These are phyloP conservation scores for Exophiala bonariae DNA, from an alignment of 2,329 filamentous ascomycete species.

Conservation along the genomic window DNA sequence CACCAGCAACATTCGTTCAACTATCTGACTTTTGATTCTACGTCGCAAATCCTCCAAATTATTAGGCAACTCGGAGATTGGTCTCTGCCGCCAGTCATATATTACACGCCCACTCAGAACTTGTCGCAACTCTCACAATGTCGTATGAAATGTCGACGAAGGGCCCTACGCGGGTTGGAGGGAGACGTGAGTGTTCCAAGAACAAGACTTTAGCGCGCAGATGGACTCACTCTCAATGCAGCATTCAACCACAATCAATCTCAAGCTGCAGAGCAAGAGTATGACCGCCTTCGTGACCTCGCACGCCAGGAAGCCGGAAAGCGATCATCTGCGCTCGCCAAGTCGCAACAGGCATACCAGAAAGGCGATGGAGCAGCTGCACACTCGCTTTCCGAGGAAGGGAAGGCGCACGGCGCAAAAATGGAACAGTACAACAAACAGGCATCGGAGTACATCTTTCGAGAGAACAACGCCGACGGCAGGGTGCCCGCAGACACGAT, in stretches of 20 bases:
- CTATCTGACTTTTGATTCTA: too few species aligned
- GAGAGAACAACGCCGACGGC: slow-evolving; percentile 82
- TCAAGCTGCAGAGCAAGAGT: slow-evolving; percentile 75
- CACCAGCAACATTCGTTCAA: too few species aligned
- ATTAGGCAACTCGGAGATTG: too few species aligned
- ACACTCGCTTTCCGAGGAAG: slow-evolving; percentile 79
- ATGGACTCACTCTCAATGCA: slow-evolving; percentile 35
- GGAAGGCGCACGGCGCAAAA: slow-evolving; percentile 77
- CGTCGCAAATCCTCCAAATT: too few species aligned
- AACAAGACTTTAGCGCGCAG: too few species aligned
- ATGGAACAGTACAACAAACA: slow-evolving; percentile 90
- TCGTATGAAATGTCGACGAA: slow-evolving; percentile 41
- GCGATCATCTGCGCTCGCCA: slow-evolving; percentile 74
- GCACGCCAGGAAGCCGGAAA: slow-evolving; percentile 79
- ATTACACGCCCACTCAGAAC: background rate
- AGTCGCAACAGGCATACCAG: slow-evolving; percentile 77
- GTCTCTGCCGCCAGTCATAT: too few species aligned
- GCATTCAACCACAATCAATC: slow-evolving; percentile 74
- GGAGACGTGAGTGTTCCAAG: slow-evolving; percentile 21
- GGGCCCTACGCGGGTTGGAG: slow-evolving; percentile 34
- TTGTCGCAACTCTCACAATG: slow-evolving; percentile 30
- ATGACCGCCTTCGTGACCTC: slow-evolving; percentile 83
- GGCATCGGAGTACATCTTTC: slow-evolving; percentile 91
- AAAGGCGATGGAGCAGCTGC: slow-evolving; percentile 80
- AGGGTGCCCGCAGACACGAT: slow-evolving; percentile 79